Base-by-base conservation (phyloP, 2,329 filamentous ascomycete species). In the Amesomyces nigricolor region DNA sequence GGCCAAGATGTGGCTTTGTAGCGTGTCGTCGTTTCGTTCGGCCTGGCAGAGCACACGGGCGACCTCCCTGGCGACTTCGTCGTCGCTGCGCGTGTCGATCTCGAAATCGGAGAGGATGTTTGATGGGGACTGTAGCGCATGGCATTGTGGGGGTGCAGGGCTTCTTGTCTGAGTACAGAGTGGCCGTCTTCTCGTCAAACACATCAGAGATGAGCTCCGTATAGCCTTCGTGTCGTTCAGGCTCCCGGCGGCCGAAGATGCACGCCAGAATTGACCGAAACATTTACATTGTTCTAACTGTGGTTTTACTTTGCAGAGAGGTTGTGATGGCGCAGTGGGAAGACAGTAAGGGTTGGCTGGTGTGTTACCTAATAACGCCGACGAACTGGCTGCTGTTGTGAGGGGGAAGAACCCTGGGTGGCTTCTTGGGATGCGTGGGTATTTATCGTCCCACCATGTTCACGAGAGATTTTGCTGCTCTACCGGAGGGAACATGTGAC, bases 11-110 rank as follows among this genome's bases (percentile, higher is more conserved):
- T 32, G 45, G 14, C 16, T 35, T 43, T 61, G 58, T 13, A 64
- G 57, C 9, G 26, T 48, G 38, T 59, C 52, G 42, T 61, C 61
- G 48, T 60, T 60, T 30, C 47, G 39, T n/a, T 53, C 40, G 19
- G 61, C 61, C 13, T 13, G 37, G 44, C 52, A 57, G 42, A 63
- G 54, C 30, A 61, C 43, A 26, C 44, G 47, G 5, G 58, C 54
- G 9, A 61, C 51, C 14, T 57, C 53, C 2, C 29, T 6, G 35
- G 57, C 61, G 16, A 61, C 19, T 3, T 58, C 54, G 13, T 54
- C 53, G 19, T 51, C 52, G 16, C 35, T 51, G 46, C 49, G 51
- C 38, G 38, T 13, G 43, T 53, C 54, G 4, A 7, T 38, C 10
- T 32, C 30, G 30, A 32, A 10, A 10, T 32, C 30, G 7, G 30